Conservation (phyloP, 2,329 filamentous ascomycete species). For the Sphaceloma murrayae region DNA sequence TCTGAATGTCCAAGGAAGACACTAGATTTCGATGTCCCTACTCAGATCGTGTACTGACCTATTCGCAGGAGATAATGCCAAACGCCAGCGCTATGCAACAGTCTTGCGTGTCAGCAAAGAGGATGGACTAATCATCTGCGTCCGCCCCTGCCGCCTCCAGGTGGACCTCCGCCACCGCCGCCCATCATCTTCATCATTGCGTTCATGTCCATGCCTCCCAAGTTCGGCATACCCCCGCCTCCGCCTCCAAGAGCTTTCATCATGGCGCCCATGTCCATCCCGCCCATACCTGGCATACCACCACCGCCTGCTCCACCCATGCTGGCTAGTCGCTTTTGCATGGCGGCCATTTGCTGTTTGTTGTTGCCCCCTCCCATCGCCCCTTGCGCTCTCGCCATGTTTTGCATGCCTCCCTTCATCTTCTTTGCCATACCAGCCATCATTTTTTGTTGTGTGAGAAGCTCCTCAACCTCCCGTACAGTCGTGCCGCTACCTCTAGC, state of each 20-base stretch:
- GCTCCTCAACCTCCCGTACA: conserved; percentile 87
- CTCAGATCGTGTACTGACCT: no score
- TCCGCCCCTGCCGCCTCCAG: conserved; percentile 35
- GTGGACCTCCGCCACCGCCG: conserved; percentile 34
- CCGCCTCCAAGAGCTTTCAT: conserved; percentile 74
- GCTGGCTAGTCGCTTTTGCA: conserved; percentile 89
- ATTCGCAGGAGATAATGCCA: no score
- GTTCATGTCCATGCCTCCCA: conserved; percentile 51
- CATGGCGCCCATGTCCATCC: conserved; percentile 75
- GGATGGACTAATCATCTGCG: no score
- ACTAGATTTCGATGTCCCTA: no score
- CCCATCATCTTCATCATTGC: conserved; percentile 67
- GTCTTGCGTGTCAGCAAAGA: no score
- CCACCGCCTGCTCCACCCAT: conserved; percentile 78
- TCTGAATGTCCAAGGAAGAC: no score
- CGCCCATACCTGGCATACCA: conserved; percentile 50
- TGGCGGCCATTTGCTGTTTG: conserved; percentile 85
- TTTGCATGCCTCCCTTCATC: conserved; percentile 95
- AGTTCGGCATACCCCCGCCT: conserved; percentile 52
- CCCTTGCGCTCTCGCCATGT: conserved; percentile 87
- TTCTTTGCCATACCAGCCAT: conserved; percentile 99
- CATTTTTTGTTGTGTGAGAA: conserved; percentile 96
- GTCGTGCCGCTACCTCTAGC: conserved; percentile 83
- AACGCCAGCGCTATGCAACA: conserved; percentile 20
- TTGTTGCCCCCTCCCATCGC: conserved; percentile 89